Base-by-base conservation (phyloP, 2,329 filamentous ascomycete genomes). In the Meredithiella fracta region DNA sequence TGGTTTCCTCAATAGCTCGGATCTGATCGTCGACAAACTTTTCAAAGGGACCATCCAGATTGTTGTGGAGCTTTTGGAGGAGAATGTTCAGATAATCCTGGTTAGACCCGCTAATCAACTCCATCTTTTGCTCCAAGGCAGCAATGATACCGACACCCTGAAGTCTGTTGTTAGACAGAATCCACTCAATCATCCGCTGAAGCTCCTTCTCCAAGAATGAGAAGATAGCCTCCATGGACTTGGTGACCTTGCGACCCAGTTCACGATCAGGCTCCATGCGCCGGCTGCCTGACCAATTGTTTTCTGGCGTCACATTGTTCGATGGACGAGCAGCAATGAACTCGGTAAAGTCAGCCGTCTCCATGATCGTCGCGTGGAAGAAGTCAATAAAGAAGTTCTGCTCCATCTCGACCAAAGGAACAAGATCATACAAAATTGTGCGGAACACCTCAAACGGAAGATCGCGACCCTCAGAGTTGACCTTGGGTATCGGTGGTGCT, bases 371-470 rank as follows among this genome's bases (percentile, higher is more conserved):
- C 25, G 92, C 80, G 63, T 97, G 91, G 76, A 97, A 97, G 67
- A 96, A 92, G 62, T 94, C 88, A n/a, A 95, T 82, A 51, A 96
- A 75, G 65, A 97, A 98, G 65, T 96, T 97, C 67, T 98, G 91
- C 69, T 98, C 92, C 67, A 91, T 90, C 62, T 88, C 83, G 58
- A 96, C 82, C 56, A 94, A 75, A 4, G 85, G 86, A 47, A 90
- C 71, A 60, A 92, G 79, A 63, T 96, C 88, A 57, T 92, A 85
- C 59, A 96, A 70, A 11, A 87, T 80, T 38, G 82, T 82, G 0
- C 80, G 75, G 67, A 97, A 95, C 2, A 87, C 80, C 67, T 95
- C 89, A 62, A 82, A 91, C 0, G 86, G 80, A 61, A 85, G 76
- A 58, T 85, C 77, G 62, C 81, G 80, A 55, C 79, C 81, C 61